Percentiles rank a stretch among this genome's conserved stretches.
phyloP scores from a whole-genome alignment of 202 grass and related monocot genomes.

The Schoenoplectus tabernaemontani region DNA sequence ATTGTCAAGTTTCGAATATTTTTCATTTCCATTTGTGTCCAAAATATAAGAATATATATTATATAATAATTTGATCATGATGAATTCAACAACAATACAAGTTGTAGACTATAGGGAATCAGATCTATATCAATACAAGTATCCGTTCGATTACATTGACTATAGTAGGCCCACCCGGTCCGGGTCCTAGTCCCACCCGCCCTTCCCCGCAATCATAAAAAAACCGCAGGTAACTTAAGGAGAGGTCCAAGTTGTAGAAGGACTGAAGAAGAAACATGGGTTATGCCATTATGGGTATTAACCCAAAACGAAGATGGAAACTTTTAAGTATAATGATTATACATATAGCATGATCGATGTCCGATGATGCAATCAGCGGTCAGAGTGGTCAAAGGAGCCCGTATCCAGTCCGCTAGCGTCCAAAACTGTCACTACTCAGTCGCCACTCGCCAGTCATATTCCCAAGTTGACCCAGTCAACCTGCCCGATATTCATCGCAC shows the following conservation, averaged over 20 bases:
- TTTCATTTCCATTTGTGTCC: neutral
- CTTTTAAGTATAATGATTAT: neutral
- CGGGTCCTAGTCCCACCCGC: too few species aligned
- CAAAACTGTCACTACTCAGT: neutral
- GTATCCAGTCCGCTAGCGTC: neutral
- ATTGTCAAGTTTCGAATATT: neutral
- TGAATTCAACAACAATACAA: neutral
- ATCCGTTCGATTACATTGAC: too few species aligned
- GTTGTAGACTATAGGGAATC: too few species aligned
- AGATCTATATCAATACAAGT: too few species aligned
- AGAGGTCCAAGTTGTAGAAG: neutral
- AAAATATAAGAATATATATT: neutral
- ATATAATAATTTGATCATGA: neutral
- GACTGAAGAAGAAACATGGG: too few species aligned
- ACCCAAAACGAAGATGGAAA: neutral
- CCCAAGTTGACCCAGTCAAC: slow-evolving; percentile 7
- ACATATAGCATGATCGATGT: neutral
- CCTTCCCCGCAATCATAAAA: too few species aligned
- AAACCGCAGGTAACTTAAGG: too few species aligned
- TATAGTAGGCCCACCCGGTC: too few species aligned
- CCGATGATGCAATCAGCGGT: neutral
- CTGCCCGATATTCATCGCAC: neutral
- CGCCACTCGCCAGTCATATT: slow-evolving; percentile 1
- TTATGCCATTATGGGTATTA: too few species aligned
- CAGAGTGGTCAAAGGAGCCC: slow-evolving; percentile 10